phyloP scores from a whole-genome alignment of 2,329 filamentous ascomycete species.

The Fusarium paranaense region DNA sequence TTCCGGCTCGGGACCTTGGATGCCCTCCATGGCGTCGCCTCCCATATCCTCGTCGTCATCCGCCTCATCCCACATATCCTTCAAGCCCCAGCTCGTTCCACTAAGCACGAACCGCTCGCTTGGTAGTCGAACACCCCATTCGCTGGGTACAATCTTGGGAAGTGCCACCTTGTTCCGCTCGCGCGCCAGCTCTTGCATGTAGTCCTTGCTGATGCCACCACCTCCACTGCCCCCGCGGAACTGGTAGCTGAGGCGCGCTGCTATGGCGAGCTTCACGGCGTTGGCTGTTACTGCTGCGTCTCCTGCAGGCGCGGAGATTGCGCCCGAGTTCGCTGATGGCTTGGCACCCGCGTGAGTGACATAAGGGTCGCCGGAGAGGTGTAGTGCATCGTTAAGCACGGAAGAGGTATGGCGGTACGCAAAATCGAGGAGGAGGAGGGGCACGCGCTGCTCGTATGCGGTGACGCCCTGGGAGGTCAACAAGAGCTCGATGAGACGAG shows the following conservation, averaged over 20 bases:
- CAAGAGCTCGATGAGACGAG: constrained; percentile 82
- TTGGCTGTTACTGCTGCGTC: constrained; percentile 72
- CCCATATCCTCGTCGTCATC: constrained; percentile 57
- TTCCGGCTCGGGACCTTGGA: constrained; percentile 56
- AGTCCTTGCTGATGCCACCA: constrained; percentile 76
- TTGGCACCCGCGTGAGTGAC: constrained; percentile 66
- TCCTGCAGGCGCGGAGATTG: constrained; percentile 58
- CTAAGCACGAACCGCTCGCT: constrained; percentile 77
- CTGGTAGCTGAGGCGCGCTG: constrained; percentile 74
- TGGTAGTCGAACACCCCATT: constrained; percentile 75
- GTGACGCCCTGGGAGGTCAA: constrained; percentile 83
- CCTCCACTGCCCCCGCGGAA: constrained; percentile 69
- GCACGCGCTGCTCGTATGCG: constrained; percentile 84
- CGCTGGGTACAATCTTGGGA: constrained; percentile 70
- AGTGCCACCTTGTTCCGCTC: constrained; percentile 76
- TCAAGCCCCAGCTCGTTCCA: constrained; percentile 73
- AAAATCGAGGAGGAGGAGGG: constrained; percentile 85
- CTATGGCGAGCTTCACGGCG: constrained; percentile 79
- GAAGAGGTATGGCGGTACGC: constrained; percentile 84
- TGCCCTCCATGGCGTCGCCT: constrained; percentile 63
- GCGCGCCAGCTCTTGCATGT: constrained; percentile 78
- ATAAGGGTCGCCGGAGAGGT: constrained; percentile 77
- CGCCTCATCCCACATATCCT: constrained; percentile 67
- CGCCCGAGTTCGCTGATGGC: constrained; percentile 62
- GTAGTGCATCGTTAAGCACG: constrained; percentile 77